Evolutionary conservation across 106 monocot species (phyloP).

Genomic region (Dendrobium officinale): DNA sequence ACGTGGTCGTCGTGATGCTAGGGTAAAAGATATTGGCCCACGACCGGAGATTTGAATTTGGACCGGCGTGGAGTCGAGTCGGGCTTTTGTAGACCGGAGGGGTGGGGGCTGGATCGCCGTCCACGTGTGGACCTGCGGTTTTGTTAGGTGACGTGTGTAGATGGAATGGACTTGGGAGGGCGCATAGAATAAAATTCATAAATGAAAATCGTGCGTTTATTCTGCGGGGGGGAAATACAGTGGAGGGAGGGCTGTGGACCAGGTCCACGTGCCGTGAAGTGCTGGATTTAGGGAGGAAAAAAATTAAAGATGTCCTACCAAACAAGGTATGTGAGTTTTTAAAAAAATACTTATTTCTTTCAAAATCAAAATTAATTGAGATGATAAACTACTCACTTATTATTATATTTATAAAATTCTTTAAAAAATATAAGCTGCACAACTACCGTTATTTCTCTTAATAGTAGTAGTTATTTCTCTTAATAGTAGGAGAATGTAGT

Average conservation of each 20-base stretch:
- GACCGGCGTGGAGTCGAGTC: not conserved
- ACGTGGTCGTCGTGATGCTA: conserved; percentile 1
- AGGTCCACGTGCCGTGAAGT: not conserved
- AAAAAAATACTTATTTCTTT: no score
- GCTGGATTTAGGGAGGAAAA: not conserved
- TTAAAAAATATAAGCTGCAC: no score
- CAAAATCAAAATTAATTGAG: no score
- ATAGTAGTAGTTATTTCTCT: no score
- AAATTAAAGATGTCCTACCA: not conserved
- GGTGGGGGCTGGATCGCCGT: not conserved
- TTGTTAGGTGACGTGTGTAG: conserved; percentile 5
- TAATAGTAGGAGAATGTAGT: no score
- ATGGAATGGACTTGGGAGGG: not conserved
- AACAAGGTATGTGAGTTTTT: not conserved
- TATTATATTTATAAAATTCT: no score
- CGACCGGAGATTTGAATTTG: not conserved
- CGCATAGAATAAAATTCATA: not conserved
- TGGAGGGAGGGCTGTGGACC: not conserved
- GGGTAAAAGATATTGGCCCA: not conserved
- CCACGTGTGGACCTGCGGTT: not conserved
- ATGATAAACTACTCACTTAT: no score
- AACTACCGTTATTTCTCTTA: no score
- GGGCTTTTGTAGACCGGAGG: conserved; percentile 4
- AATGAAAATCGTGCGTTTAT: not conserved
- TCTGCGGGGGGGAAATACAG: not conserved